Evolutionary conservation across 805 yeast species (phyloP), one percentile per base, ranked within the genome.

Genomic region (Pichia eremophila): DNA sequence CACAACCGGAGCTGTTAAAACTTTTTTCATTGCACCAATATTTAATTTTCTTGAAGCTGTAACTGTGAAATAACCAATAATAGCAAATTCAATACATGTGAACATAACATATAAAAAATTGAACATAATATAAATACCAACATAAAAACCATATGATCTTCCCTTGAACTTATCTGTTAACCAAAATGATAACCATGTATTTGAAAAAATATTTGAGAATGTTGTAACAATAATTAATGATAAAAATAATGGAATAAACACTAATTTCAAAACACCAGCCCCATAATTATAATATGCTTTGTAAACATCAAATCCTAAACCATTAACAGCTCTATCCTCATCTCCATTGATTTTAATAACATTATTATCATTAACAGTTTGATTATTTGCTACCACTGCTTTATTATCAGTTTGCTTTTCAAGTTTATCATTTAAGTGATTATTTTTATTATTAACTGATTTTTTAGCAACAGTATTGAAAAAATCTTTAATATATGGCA

Each of bases 161-260:
- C 62, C 60, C 6, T 62, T 51, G 57, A 83, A 86, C 59, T 74
- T 78, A 44, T 69, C 51, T 18, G 70, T 72, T 5, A 82, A 71
- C 96, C 96, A 88, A 64, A 83, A 88, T 1, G 95, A 81, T 50
- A 89, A 70, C 95, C 95, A 85, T 18, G 83, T 79, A 60, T 81
- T 83, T 40, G 83, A 73, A 58, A 83, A 79, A 41, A 81, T 62
- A 48, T 69, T 70, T 51, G 74, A 69, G 60, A 81, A 82, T 1
- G 76, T 74, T 43, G 74, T 68, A 15, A 72, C 44, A 8, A 52
- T 49, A 42, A 60, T 54, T 31, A 53, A 27, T 4, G 43, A 11
- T 1, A 60, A 6, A 2, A 64, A 49, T 37, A 64, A 63, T 8
- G 59, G 46, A 43, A 65, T 70, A 37, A 58, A 60, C 46, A 59